Conservation (phyloP, 1,284 basidiomycete species). For the Erythrobasidium hasegawianum region DNA sequence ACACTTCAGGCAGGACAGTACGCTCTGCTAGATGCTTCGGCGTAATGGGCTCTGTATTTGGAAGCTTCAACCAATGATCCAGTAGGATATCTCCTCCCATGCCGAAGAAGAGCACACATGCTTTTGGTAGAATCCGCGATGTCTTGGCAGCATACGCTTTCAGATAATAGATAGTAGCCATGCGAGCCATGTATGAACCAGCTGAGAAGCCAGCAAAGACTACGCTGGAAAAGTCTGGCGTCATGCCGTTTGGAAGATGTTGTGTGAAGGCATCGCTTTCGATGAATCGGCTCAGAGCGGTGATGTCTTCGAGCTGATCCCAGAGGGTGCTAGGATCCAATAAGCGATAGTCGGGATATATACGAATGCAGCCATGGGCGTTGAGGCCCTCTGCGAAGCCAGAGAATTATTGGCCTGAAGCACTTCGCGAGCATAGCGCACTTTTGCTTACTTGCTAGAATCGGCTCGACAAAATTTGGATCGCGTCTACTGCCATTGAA, state of each 20-base stretch:
- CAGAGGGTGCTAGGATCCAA: conserved; percentile 1
- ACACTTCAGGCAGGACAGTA: not conserved
- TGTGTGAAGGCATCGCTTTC: not conserved
- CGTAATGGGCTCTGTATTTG: not conserved
- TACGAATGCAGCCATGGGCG: not conserved
- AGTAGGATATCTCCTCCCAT: conserved; percentile 17
- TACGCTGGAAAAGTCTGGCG: not conserved
- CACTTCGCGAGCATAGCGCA: not conserved
- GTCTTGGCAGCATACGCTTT: not conserved
- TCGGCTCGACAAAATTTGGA: not conserved
- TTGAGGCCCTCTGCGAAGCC: not conserved
- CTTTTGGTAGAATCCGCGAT: not conserved
- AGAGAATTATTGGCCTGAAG: not conserved
- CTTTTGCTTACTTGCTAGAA: not conserved
- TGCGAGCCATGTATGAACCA: conserved; percentile 7
- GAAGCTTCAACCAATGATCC: conserved; percentile 4
- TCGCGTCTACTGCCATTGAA: conserved; percentile 8
- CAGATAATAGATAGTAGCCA: not conserved
- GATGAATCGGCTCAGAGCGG: not conserved
- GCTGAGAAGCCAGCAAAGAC: conserved; percentile 7
- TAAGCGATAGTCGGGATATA: conserved; percentile 15
- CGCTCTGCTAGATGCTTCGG: not conserved
- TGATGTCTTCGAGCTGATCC: conserved; percentile 4
- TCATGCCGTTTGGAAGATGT: not conserved
- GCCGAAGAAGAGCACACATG: not conserved